Percentiles rank a stretch among this genome's conserved stretches.
Evolutionary conservation across 176 grass and related monocot species (phyloP).

Genomic region (Avena eriantha): DNA sequence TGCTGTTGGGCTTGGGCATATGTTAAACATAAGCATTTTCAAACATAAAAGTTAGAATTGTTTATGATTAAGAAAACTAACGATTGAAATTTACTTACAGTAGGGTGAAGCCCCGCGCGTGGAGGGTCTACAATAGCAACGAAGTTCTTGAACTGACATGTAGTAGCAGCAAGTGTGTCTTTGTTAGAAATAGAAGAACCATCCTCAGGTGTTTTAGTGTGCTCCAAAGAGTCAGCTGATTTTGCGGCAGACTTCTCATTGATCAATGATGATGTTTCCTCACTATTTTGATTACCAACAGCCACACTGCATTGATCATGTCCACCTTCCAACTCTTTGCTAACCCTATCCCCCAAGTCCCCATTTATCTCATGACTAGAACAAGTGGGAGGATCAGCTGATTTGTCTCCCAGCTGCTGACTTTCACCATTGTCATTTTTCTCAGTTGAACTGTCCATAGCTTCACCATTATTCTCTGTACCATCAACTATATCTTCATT

Average conservation of each 20-base stretch:
- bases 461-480: conserved; percentile 33
- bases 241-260: conserved; percentile 42
- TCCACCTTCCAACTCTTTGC: conserved; percentile 42
- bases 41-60: background rate
- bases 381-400: conserved; percentile 22
- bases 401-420: conserved; percentile 21
- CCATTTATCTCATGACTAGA: conserved; percentile 34
- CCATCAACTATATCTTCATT: conserved; percentile 29
- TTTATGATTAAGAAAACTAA: conserved; percentile 24
- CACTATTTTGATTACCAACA: conserved; percentile 31
- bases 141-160: conserved; percentile 70
- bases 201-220: conserved; percentile 34
- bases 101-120: conserved; percentile 91
- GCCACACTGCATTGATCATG: conserved; percentile 39
- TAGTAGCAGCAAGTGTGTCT: conserved; percentile 29
- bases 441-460: conserved; percentile 20
- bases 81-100: conserved; percentile 62
- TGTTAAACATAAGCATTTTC: background rate
- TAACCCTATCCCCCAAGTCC: conserved; percentile 33
- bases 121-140: conserved; percentile 97
- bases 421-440: conserved; percentile 34
- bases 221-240: conserved; percentile 32
- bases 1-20: background rate
- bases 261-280: conserved; percentile 18
- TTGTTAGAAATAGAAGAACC: conserved; percentile 32